Conservation (phyloP, 2,329 filamentous ascomycete species). For the Cryoendolithus antarcticus region DNA sequence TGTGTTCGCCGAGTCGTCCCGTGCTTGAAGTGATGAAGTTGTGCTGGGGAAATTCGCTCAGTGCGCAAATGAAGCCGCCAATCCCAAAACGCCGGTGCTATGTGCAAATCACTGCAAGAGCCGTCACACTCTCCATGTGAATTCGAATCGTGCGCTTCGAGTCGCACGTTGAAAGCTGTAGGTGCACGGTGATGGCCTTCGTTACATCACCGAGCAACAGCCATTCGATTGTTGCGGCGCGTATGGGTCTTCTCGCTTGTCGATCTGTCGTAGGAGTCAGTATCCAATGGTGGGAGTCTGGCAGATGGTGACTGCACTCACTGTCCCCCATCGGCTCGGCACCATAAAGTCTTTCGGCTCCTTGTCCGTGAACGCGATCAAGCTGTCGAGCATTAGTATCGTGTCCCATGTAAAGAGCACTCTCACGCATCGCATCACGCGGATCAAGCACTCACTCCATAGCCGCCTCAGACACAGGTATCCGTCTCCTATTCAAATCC, state of each 20-base stretch:
- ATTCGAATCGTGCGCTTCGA: no score
- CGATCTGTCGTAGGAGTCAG: constrained; percentile 43
- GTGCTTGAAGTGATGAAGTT: no score
- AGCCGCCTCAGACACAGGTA: constrained; percentile 88
- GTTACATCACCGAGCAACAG: constrained; percentile 91
- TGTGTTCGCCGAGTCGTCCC: no score
- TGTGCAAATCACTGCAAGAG: no score
- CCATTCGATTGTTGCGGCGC: constrained; percentile 84
- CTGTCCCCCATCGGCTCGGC: constrained; percentile 84
- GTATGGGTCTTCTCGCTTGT: constrained; percentile 96
- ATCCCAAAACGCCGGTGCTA: no score
- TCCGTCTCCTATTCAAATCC: constrained; percentile 87
- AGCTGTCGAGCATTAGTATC: constrained; percentile 40
- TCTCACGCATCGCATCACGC: no score
- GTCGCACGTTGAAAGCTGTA: no score
- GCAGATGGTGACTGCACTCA: constrained; percentile 24
- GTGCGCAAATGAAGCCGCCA: no score
- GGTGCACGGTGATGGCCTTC: not conserved
- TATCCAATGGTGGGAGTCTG: constrained; percentile 2
- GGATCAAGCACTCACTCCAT: constrained; percentile 31
- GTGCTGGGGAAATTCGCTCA: no score
- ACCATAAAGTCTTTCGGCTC: constrained; percentile 97
- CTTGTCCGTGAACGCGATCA: constrained; percentile 95
- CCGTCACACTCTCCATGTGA: no score
- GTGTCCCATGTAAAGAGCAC: not conserved